Base-by-base conservation (phyloP, 139 green algal genomes). In the Chlamydomonas sp. region DNA sequence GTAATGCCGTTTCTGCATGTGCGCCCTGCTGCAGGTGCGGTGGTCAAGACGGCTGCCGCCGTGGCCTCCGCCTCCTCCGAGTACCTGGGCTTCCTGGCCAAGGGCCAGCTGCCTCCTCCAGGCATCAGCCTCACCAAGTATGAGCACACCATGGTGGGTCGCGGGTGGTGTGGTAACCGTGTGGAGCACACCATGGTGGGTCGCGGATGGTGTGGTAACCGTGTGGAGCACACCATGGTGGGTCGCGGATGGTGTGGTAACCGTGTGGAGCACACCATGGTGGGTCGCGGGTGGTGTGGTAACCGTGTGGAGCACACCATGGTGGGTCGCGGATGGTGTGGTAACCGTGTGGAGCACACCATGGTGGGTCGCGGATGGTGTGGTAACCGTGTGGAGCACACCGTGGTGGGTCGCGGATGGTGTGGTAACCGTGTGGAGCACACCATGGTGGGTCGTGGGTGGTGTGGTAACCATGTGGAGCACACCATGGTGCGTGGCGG, bases 101-200 rank as follows among this genome's bases (percentile, higher is more conserved):
- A 99, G 90, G 97, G 97, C 5, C 97, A 99, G 91, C 96, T 99
- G 85, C 97, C 97, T 1, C 97, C 97, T 1, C 75, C 83, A 2
- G 89, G 92, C 57, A 90, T 98, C 84, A 95, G 93, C 17, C 92
- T 99, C 63, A 95, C 93, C 14, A 82, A 89, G 49, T 96, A 97
- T 71, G 75, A 94, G 58, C 77, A 85, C 60, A 79, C 58, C 67
- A 84, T 75, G 88, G 63, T 91, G 97, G 69, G 93, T 95, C 49
- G 87, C 96, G 59, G 89, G 94, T 76, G 90, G 91, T 85, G 72
- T 1, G 49, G 49, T n/a, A 1, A 2, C n/a, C 17, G 69, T 75
- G 15, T 73, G 7, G 31, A 49, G 31, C 31, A 49, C 31, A 49
- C 31, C 31, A 49, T 49, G 31, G 31, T 49, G 31, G 31, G 31